phyloP scores from a whole-genome alignment of 352 stramenopile genomes.

The Elongisporangium anandrum region DNA sequence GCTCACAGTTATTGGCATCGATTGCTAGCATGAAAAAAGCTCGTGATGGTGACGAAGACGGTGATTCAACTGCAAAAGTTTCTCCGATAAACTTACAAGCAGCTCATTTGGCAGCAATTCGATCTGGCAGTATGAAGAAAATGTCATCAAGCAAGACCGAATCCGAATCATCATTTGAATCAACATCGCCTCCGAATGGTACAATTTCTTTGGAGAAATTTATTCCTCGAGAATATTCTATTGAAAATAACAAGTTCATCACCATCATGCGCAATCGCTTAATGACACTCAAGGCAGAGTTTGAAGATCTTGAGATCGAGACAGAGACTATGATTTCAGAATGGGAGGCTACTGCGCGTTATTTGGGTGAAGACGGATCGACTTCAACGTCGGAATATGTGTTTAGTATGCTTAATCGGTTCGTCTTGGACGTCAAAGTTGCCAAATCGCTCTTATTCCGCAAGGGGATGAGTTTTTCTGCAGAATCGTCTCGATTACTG shows the following conservation, averaged over 20 bases:
- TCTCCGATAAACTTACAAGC: slow-evolving; percentile 8
- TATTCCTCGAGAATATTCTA: slow-evolving; percentile 38
- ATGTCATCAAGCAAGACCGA: neutral
- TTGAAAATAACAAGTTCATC: slow-evolving; percentile 53
- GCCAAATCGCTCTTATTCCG: slow-evolving; percentile 56
- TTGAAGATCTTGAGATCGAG: slow-evolving; percentile 65
- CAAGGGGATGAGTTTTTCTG: slow-evolving; percentile 47
- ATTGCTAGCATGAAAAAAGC: slow-evolving; percentile 1
- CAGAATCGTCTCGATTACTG: slow-evolving; percentile 20
- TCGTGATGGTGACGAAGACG: neutral
- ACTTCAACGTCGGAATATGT: slow-evolving; percentile 69
- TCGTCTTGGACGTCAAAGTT: slow-evolving; percentile 75
- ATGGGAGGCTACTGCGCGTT: slow-evolving; percentile 62
- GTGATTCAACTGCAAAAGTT: neutral
- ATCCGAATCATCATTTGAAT: neutral
- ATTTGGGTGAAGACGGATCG: slow-evolving; percentile 58
- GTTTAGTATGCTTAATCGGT: slow-evolving; percentile 60
- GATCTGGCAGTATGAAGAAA: slow-evolving; percentile 8
- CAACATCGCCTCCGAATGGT: neutral
- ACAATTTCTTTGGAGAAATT: slow-evolving; percentile 10
- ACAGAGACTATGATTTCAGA: slow-evolving; percentile 49
- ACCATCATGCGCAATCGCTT: slow-evolving; percentile 38
- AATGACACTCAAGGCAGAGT: slow-evolving; percentile 40
- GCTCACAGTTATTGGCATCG: slow-evolving; percentile 8
- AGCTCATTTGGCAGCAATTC: slow-evolving; percentile 29